Conservation (phyloP, 1,284 basidiomycete species). For the Singerocomus rubriflavus region DNA sequence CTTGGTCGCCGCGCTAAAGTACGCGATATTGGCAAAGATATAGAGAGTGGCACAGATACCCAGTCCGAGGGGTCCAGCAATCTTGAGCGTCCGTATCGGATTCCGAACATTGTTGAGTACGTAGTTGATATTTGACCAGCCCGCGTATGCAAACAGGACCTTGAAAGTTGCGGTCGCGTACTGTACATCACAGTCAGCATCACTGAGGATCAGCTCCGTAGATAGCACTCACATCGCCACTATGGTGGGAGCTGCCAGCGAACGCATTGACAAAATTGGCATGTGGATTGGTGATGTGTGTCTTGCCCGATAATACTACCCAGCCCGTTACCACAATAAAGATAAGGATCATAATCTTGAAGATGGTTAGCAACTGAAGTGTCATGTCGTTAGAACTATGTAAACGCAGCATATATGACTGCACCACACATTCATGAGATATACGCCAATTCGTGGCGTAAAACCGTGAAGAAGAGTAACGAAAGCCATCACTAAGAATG, state of each 20-base stretch:
- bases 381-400: background rate
- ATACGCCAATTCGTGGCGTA: constrained; percentile 42
- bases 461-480: constrained; percentile 47
- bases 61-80: constrained; percentile 53
- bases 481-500: constrained; percentile 39
- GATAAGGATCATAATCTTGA: constrained; percentile 29
- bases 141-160: constrained; percentile 53
- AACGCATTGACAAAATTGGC: constrained; percentile 49
- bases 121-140: constrained; percentile 53
- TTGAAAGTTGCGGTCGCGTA: constrained; percentile 60
- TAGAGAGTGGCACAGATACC: constrained; percentile 47
- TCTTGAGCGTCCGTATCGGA: constrained; percentile 50
- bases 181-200: constrained; percentile 25
- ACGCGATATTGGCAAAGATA: constrained; percentile 51
- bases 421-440: constrained; percentile 45
- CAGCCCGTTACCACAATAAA: constrained; percentile 37
- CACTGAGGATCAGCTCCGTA: too few species aligned
- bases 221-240: constrained; percentile 36
- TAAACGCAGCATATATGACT: background rate
- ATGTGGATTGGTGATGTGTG: constrained; percentile 40
- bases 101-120: constrained; percentile 54
- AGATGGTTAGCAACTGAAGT: constrained; percentile 16
- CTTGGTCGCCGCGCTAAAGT: constrained; percentile 40
- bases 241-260: constrained; percentile 44
- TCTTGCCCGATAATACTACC: constrained; percentile 50